These are phyloP conservation scores for Nigrospora osmanthi DNA, from an alignment of 2,329 filamentous ascomycete species.

Conservation along the genomic window DNA sequence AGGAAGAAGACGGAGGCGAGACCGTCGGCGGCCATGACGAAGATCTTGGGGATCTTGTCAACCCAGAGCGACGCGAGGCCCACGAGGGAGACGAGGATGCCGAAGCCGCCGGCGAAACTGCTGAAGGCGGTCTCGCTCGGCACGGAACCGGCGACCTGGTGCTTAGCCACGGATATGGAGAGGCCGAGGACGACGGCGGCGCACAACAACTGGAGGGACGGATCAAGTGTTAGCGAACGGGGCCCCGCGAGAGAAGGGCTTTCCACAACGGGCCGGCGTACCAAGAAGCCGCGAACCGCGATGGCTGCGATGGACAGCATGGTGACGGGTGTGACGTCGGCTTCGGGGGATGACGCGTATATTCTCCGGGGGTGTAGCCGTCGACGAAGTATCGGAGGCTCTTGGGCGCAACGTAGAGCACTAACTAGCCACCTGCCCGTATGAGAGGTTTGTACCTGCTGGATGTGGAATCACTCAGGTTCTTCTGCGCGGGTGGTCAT, in stretches of 20 bases:
- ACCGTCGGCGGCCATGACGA: constrained; percentile 16
- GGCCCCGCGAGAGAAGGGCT: too few species aligned
- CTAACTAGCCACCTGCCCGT: too few species aligned
- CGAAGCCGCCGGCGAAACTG: constrained; percentile 23
- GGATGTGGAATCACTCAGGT: too few species aligned
- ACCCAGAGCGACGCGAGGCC: constrained; percentile 17
- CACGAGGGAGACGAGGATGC: constrained; percentile 19
- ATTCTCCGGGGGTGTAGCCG: too few species aligned
- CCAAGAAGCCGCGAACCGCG: neutral
- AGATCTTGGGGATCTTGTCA: constrained; percentile 17
- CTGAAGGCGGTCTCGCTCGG: constrained; percentile 23
- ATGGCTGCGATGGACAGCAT: neutral
- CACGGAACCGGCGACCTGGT: constrained; percentile 14
- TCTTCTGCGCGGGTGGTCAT: too few species aligned
- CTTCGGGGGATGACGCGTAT: too few species aligned
- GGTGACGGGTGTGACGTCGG: neutral
- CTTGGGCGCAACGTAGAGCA: too few species aligned
- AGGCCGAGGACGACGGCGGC: constrained; percentile 22
- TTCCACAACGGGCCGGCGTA: neutral
- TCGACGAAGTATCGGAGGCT: too few species aligned
- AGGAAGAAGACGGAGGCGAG: constrained; percentile 22
- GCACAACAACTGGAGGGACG: constrained; percentile 16
- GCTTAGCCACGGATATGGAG: constrained; percentile 22
- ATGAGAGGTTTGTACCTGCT: too few species aligned
- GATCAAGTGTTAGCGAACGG: neutral